A percentile compares a stretch with the other conserved stretches of the same genome.
These are phyloP conservation scores for Verticillium klebahnii DNA, from an alignment of 2,329 filamentous ascomycete genomes.

Conservation along the genomic window DNA sequence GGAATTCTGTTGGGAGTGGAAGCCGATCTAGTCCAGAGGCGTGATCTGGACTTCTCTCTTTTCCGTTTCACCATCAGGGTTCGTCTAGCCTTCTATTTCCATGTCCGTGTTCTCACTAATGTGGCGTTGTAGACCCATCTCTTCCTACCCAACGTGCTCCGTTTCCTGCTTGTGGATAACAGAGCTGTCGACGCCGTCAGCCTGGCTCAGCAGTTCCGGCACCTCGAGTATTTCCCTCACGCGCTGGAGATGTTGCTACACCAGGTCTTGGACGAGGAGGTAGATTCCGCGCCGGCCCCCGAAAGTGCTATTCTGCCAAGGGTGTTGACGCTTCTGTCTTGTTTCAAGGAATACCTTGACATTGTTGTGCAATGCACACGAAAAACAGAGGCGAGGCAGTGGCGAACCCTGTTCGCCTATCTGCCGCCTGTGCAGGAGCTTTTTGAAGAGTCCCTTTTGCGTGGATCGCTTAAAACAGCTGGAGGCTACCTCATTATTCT, in stretches of 20 bases:
- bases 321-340: slow-evolving; percentile 61
- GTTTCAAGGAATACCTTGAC: slow-evolving; percentile 82
- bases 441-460: slow-evolving; percentile 85
- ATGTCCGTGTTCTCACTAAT: slow-evolving; percentile 67
- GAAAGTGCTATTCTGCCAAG: slow-evolving; percentile 61
- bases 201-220: slow-evolving; percentile 78
- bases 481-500: slow-evolving; percentile 94
- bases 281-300: slow-evolving; percentile 63
- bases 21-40: slow-evolving; percentile 85
- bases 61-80: slow-evolving; percentile 85
- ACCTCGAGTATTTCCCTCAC: slow-evolving; percentile 88
- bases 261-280: slow-evolving; percentile 90
- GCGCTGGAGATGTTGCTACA: slow-evolving; percentile 89
- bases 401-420: slow-evolving; percentile 89
- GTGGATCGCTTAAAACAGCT: slow-evolving; percentile 86
- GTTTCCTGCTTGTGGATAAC: slow-evolving; percentile 70
- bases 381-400: slow-evolving; percentile 93
- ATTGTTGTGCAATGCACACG: slow-evolving; percentile 95
- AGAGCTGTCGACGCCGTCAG: slow-evolving; percentile 77
- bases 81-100: slow-evolving; percentile 81
- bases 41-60: slow-evolving; percentile 86
- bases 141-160: slow-evolving; percentile 83
- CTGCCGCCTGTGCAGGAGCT: slow-evolving; percentile 85
- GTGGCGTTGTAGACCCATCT: slow-evolving; percentile 66
- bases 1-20: slow-evolving; percentile 89